These are phyloP conservation scores for Avena atlantica DNA, from an alignment of 176 grass and related monocot genomes.

Conservation along the genomic window DNA sequence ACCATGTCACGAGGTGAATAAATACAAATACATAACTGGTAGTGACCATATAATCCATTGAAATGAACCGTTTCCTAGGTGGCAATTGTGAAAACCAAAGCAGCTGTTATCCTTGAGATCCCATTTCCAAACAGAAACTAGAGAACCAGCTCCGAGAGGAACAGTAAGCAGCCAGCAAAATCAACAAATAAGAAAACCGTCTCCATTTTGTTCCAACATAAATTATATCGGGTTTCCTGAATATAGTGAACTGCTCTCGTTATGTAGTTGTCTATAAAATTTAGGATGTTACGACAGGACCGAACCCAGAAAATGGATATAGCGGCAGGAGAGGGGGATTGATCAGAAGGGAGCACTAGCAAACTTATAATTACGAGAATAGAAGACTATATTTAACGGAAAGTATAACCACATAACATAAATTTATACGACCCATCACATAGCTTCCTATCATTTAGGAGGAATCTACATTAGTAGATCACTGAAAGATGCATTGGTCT, in stretches of 20 bases:
- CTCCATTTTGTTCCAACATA: not conserved
- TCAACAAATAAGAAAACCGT: not conserved
- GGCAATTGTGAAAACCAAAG: conserved; percentile 13
- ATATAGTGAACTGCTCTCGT: not conserved
- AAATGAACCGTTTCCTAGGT: not conserved
- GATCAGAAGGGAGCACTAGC: too few relatives aligned
- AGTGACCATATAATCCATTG: not conserved
- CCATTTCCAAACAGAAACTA: not conserved
- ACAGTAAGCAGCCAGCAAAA: conserved; percentile 20
- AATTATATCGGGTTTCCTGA: not conserved
- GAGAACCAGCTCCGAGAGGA: not conserved
- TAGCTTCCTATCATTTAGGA: too few relatives aligned
- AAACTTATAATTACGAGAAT: too few relatives aligned
- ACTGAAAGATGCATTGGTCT: too few relatives aligned
- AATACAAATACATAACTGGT: not conserved
- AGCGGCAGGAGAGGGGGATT: too few relatives aligned
- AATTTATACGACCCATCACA: too few relatives aligned
- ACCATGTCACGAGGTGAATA: not conserved
- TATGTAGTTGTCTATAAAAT: not conserved
- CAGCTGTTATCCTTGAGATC: not conserved
- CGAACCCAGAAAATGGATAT: too few relatives aligned
- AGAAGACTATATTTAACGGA: too few relatives aligned
- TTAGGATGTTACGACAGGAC: too few relatives aligned
- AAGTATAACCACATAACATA: too few relatives aligned
- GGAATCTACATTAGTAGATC: too few relatives aligned